phyloP scores from a whole-genome alignment of 306 rosid species.

The Medicago lupulina region DNA sequence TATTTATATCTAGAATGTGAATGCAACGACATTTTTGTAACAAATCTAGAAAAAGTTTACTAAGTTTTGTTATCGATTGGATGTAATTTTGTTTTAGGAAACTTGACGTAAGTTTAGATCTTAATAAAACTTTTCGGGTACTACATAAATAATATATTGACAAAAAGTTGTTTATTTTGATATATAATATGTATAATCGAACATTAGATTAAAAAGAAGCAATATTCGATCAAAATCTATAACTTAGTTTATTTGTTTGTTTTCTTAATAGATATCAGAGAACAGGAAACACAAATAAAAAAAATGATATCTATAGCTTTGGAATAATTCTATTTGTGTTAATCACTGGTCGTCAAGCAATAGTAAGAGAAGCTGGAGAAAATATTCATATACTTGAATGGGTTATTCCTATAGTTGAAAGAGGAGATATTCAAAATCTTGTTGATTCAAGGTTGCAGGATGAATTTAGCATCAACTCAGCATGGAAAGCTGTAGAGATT shows the following conservation, averaged over 20 bases:
- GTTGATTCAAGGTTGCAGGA: constrained; percentile 35
- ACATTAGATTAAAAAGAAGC: background rate
- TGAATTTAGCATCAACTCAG: constrained; percentile 33
- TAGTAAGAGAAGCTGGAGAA: constrained; percentile 6
- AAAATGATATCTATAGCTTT: constrained; percentile 1
- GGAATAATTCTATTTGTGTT: constrained; percentile 51
- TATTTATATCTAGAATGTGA: too few relatives aligned
- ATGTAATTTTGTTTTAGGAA: too few relatives aligned
- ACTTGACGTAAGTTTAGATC: too few relatives aligned
- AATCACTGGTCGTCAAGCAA: constrained; percentile 39
- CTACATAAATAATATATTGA: too few relatives aligned
- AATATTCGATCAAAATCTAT: background rate
- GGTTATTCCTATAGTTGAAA: constrained; percentile 39
- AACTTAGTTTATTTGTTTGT: background rate
- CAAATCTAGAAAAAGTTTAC: too few relatives aligned
- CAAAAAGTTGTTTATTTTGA: too few relatives aligned
- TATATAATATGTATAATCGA: too few relatives aligned
- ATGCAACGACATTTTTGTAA: too few relatives aligned
- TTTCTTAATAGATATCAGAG: background rate
- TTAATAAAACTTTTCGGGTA: too few relatives aligned
- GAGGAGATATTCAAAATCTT: constrained; percentile 24
- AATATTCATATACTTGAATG: constrained; percentile 35
- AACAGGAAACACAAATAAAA: background rate
- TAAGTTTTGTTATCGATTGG: too few relatives aligned
- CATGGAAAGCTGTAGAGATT: constrained; percentile 39